Percentiles rank a stretch among this genome's conserved stretches.
phyloP scores from a whole-genome alignment of 208 protist genomes.

The Crithidia mellificae region DNA sequence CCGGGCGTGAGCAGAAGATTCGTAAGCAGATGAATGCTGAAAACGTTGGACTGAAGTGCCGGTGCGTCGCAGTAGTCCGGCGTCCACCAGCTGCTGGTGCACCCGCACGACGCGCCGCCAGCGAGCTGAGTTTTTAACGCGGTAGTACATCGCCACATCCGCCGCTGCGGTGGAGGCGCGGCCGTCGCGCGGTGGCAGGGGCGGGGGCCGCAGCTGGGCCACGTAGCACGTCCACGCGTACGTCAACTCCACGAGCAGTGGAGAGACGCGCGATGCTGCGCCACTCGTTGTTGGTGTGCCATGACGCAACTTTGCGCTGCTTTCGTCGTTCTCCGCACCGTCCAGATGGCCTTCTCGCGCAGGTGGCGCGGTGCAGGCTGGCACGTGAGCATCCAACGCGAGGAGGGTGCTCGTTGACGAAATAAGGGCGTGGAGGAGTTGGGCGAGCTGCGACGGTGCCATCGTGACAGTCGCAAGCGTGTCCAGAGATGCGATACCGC shows the following conservation, averaged over 20 bases:
- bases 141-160: slow-evolving; percentile 12
- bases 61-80: slow-evolving; percentile 9
- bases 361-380: no score
- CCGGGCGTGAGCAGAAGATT: no score
- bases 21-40: not conserved
- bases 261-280: not conserved
- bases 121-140: not conserved
- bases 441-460: slow-evolving; percentile 31
- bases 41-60: not conserved
- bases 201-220: slow-evolving; percentile 5
- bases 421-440: slow-evolving; percentile 31
- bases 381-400: no score
- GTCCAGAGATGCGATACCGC: slow-evolving; percentile 34
- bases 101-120: slow-evolving; percentile 28
- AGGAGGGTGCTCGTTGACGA: no score
- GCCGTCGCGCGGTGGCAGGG: slow-evolving; percentile 15
- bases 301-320: no score
- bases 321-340: no score
- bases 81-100: slow-evolving; percentile 23
- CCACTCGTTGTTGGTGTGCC: no score
- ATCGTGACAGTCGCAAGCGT: slow-evolving; percentile 17
- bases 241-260: slow-evolving; percentile 56
- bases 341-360: no score
- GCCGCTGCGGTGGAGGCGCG: not conserved
- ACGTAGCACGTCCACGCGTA: slow-evolving; percentile 63